phyloP scores from a whole-genome alignment of 2,329 filamentous ascomycete genomes.

The Alternaria sp. region DNA sequence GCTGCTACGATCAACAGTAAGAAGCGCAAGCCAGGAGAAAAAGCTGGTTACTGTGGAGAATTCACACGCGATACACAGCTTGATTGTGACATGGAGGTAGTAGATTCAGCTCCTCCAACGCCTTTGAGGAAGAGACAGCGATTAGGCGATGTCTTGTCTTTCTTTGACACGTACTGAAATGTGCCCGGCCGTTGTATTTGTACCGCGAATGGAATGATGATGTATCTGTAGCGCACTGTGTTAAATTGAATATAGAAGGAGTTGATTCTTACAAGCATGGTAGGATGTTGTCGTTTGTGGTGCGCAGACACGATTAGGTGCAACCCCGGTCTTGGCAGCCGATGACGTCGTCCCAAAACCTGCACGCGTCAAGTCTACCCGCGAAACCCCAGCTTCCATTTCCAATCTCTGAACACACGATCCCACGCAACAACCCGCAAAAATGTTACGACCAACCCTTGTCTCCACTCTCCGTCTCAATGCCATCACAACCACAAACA shows the following conservation, averaged over 20 bases:
- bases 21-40: not conserved
- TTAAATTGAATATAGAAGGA: not conserved
- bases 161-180: not conserved
- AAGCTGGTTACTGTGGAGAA: not conserved
- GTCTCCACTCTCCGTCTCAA: not conserved
- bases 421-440: not conserved
- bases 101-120: not conserved
- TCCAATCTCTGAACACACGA: not conserved
- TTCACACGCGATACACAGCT: not conserved
- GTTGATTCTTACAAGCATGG: not conserved
- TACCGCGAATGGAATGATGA: not conserved
- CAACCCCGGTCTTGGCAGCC: slow-evolving; percentile 16
- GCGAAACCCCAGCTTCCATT: slow-evolving; percentile 4
- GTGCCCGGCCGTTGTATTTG: not conserved
- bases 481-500: slow-evolving; percentile 1
- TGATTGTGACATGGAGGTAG: too few relatives aligned
- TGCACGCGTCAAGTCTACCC: slow-evolving; percentile 4
- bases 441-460: slow-evolving; percentile 9
- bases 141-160: not conserved
- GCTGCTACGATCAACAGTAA: not conserved
- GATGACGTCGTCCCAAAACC: slow-evolving; percentile 21
- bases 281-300: too few relatives aligned
- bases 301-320: slow-evolving; percentile 53
- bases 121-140: slow-evolving; percentile 1
- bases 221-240: not conserved